A percentile compares a stretch with the other conserved stretches of the same genome.
phyloP scores from a whole-genome alignment of 1,284 basidiomycete species.

The Wolfiporia cocos region DNA sequence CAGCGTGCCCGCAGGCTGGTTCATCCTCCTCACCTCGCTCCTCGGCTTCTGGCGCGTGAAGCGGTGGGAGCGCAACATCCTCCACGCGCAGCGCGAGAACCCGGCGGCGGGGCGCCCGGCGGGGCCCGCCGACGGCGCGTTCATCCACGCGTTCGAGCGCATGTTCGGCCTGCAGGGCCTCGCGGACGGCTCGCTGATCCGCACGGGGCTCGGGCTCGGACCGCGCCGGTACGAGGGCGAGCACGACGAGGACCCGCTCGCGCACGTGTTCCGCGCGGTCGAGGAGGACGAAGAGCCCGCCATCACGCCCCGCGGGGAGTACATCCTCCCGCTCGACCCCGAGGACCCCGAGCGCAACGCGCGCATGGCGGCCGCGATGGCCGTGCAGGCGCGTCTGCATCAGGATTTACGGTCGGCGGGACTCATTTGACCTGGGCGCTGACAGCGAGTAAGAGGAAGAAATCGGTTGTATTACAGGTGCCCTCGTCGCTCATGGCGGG shows the following conservation, averaged over 20 bases:
- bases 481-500: not conserved
- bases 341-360: constrained; percentile 39
- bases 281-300: constrained; percentile 14
- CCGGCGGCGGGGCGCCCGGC: constrained; percentile 21
- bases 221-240: constrained; percentile 17
- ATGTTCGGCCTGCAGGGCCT: constrained; percentile 40
- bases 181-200: constrained; percentile 35
- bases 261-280: constrained; percentile 1
- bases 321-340: constrained; percentile 39
- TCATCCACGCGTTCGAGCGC: constrained; percentile 34
- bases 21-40: constrained; percentile 81
- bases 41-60: constrained; percentile 93
- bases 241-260: constrained; percentile 13
- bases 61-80: constrained; percentile 75
- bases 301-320: constrained; percentile 22
- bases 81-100: constrained; percentile 30
- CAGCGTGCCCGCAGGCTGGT: constrained; percentile 60
- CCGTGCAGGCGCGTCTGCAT: constrained; percentile 50
- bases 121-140: constrained; percentile 15
- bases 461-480: not conserved
- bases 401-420: constrained; percentile 61
- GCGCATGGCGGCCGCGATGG: constrained; percentile 40
- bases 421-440: constrained; percentile 27
- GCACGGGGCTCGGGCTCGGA: constrained; percentile 41
- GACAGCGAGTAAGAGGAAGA: not conserved